A percentile compares a stretch with the other conserved stretches of the same genome.
Evolutionary conservation across 352 stramenopile genomes (phyloP).

Genomic region (Pseudoperonospora humuli): DNA sequence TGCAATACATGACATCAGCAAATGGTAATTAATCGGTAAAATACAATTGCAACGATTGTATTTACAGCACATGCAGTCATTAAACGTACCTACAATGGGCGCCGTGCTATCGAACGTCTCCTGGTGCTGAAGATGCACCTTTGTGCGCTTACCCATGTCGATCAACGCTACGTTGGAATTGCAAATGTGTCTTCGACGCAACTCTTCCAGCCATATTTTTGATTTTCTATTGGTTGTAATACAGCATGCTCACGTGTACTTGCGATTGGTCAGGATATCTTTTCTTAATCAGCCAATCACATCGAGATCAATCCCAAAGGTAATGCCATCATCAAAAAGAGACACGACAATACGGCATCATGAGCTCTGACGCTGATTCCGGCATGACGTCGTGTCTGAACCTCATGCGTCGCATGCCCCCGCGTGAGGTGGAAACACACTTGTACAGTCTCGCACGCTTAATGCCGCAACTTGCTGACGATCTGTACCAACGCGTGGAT

Average conservation of each 20-base stretch:
- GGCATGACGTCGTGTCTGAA: slow-evolving; percentile 79
- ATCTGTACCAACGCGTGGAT: slow-evolving; percentile 90
- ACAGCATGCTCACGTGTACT: not conserved
- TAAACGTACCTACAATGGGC: slow-evolving; percentile 48
- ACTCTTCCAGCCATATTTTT: slow-evolving; percentile 23
- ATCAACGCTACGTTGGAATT: slow-evolving; percentile 3
- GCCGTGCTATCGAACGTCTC: slow-evolving; percentile 45
- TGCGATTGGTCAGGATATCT: not conserved
- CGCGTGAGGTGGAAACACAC: slow-evolving; percentile 76
- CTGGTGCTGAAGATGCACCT: slow-evolving; percentile 57
- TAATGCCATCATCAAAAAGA: slow-evolving; percentile 4
- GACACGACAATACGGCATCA: slow-evolving; percentile 4
- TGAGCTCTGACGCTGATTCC: slow-evolving; percentile 8
- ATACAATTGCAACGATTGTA: not conserved
- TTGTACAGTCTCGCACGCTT: slow-evolving; percentile 82
- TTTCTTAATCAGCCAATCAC: not conserved
- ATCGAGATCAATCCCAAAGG: not conserved
- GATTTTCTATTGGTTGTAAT: not conserved
- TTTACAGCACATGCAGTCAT: not conserved
- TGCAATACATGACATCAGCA: slow-evolving; percentile 8
- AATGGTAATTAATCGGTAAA: not conserved
- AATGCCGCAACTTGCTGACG: slow-evolving; percentile 74
- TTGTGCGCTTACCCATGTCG: slow-evolving; percentile 51
- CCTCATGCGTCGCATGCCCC: slow-evolving; percentile 86
- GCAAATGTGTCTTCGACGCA: slow-evolving; percentile 9